Evolutionary conservation across 371 early-diverging fungal genomes (phyloP), one percentile per base, ranked within the genome.

Genomic region (Rhizopus microsporus): DNA sequence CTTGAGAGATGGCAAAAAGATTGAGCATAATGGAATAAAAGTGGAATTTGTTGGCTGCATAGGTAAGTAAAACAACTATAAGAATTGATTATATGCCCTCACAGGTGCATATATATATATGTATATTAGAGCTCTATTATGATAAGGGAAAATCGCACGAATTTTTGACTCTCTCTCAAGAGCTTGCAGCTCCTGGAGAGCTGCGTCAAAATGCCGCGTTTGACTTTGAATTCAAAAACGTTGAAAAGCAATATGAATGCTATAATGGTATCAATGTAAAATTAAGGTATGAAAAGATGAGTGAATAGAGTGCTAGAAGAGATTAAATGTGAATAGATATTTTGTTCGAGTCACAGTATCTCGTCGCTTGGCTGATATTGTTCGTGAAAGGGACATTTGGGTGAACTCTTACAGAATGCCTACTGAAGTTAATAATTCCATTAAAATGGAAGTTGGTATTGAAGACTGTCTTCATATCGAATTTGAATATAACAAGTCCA

Each of bases 1-100:
- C 37, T 84, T 94, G 42, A 82, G 85, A 68, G 94, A 97, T 64
- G 96, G 95, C 33, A 95, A 94, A 74, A 86, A 84, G 57, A 68
- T 97, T 44, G 96, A 96, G 71, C 99, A 99, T 80, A 90, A 96
- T 50, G 98, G 98, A 50, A 96, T 99, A 64, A 95, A 95, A 59
- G 90, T 96, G 31, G 96, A 99, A 69, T 95, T 97, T 67, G 88
- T 97, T n/a, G 97, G 97, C 29, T 84, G 90, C 68, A 95, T 95
- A 66, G 94, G 94, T 91, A 49, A n/a, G 13, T 23, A 23, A 23
- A 23, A 23, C 23, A 23, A 2, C 23, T 23, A 1, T 23, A 23
- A 23, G 23, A 23, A 23, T 23, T 23, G 23, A 12, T 15, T 16
- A n/a, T 5, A 16, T 38, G 4, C 38, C 16, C 13, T 38, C 3